These are phyloP conservation scores for Flagelloscypha sp. DNA, from an alignment of 768 basidiomycete species.

Conservation along the genomic window DNA sequence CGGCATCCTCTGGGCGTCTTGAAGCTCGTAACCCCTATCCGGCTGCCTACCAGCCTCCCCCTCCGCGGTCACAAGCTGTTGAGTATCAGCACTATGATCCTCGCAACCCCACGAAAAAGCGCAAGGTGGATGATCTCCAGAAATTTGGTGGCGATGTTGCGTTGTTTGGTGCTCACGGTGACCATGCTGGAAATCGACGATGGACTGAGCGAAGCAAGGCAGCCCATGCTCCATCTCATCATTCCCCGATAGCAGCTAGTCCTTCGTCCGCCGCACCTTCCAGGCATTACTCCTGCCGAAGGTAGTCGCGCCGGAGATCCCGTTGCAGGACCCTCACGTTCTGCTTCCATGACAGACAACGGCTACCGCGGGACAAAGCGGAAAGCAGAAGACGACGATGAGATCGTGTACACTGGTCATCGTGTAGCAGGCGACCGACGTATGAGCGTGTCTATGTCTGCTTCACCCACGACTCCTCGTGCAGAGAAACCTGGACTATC, in stretches of 20 bases:
- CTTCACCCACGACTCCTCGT: slow-evolving; percentile 25
- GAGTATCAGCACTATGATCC: background rate
- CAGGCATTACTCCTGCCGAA: slow-evolving; percentile 5
- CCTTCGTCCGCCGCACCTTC: too few species aligned
- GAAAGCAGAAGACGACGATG: too few species aligned
- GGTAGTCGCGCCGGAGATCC: slow-evolving; percentile 7
- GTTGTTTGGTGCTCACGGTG: slow-evolving; percentile 12
- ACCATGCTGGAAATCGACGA: slow-evolving; percentile 4
- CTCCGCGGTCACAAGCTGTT: too few species aligned
- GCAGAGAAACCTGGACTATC: slow-evolving; percentile 40
- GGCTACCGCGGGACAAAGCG: slow-evolving; percentile 13
- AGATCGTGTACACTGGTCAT: too few species aligned
- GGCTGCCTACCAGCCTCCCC: too few species aligned
- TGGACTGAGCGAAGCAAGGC: background rate
- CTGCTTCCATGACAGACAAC: slow-evolving; percentile 25
- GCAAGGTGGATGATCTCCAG: slow-evolving; percentile 13
- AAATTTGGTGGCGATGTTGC: slow-evolving; percentile 11
- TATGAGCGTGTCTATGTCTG: slow-evolving; percentile 17
- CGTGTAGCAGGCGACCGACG: slow-evolving; percentile 9
- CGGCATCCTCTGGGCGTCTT: too few species aligned
- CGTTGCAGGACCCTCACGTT: slow-evolving; percentile 12
- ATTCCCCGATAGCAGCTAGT: too few species aligned
- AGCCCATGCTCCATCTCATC: slow-evolving; percentile 6
- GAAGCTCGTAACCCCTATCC: too few species aligned
- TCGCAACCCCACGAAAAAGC: slow-evolving; percentile 9